These are phyloP conservation scores for Biscogniauxia marginata DNA, from an alignment of 2,329 filamentous ascomycete genomes.

Conservation along the genomic window DNA sequence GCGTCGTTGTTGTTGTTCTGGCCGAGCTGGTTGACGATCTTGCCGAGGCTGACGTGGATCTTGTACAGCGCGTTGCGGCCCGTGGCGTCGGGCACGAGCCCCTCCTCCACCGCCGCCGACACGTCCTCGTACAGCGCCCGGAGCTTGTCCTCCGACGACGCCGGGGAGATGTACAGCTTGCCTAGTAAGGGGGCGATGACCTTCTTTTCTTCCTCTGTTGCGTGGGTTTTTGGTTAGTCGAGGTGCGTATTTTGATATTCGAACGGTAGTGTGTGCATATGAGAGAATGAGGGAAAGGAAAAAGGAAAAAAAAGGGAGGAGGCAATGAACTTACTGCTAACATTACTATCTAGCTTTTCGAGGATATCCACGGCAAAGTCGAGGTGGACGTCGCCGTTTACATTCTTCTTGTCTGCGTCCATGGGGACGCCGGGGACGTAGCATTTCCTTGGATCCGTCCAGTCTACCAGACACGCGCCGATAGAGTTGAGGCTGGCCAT, in stretches of 20 bases:
- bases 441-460: conserved; percentile 89
- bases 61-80: conserved; percentile 66
- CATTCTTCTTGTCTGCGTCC: conserved; percentile 60
- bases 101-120: conserved; percentile 61
- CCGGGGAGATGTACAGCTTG: conserved; percentile 76
- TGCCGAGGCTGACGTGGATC: conserved; percentile 64
- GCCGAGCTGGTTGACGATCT: conserved; percentile 62
- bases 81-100: conserved; percentile 58
- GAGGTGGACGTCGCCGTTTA: conserved; percentile 78
- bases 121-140: conserved; percentile 58
- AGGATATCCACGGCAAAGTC: conserved; percentile 75
- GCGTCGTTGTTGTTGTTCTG: conserved; percentile 29
- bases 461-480: conserved; percentile 82
- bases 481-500: conserved; percentile 79
- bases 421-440: conserved; percentile 50
- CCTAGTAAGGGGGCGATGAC: conserved; percentile 72
- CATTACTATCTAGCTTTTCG: conserved; percentile 66
- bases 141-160: conserved; percentile 59
- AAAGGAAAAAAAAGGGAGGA: not conserved
- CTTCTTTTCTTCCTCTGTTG: conserved; percentile 80
- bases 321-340: conserved; percentile 57
- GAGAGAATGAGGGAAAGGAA: conserved; percentile 1
- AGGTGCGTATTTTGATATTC: no score
- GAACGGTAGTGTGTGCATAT: no score
- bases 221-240: conserved; percentile 27